These are phyloP conservation scores for Camellia oleifera DNA, from an alignment of 179 eudicot genomes.

Conservation along the genomic window DNA sequence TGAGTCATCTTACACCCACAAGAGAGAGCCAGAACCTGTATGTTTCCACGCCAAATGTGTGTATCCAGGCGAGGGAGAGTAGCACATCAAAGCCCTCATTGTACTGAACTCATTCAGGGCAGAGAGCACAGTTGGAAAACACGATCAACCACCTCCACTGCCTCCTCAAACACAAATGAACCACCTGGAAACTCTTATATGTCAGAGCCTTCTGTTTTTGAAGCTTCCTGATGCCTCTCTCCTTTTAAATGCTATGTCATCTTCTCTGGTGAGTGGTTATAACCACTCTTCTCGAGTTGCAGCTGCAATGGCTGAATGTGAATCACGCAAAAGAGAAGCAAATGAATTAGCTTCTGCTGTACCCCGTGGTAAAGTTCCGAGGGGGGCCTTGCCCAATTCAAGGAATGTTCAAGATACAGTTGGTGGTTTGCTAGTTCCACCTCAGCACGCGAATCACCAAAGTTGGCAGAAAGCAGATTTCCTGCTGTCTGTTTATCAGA, in stretches of 20 bases:
- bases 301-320: constrained; percentile 76
- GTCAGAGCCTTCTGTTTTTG: constrained; percentile 37
- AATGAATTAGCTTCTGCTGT: constrained; percentile 40
- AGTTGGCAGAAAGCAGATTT: no score
- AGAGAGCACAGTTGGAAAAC: no score
- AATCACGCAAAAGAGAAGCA: constrained; percentile 71
- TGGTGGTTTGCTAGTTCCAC: constrained; percentile 64
- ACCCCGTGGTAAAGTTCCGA: constrained; percentile 65
- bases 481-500: no score
- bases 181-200: constrained; percentile 27
- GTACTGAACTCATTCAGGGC: no score
- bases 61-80: no score
- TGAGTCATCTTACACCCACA: no score
- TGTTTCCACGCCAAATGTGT: no score
- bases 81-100: no score
- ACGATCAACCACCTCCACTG: no score
- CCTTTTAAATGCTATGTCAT: constrained; percentile 58
- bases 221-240: constrained; percentile 85
- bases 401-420: constrained; percentile 71
- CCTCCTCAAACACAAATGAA: constrained; percentile 8
- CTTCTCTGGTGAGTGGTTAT: constrained; percentile 32
- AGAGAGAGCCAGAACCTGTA: no score
- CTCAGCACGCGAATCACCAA: constrained; percentile 37
- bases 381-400: constrained; percentile 55
- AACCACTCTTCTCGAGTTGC: constrained; percentile 90